phyloP scores from a whole-genome alignment of 495 filamentous ascomycete species.

The Elaphomyces granulatus region DNA sequence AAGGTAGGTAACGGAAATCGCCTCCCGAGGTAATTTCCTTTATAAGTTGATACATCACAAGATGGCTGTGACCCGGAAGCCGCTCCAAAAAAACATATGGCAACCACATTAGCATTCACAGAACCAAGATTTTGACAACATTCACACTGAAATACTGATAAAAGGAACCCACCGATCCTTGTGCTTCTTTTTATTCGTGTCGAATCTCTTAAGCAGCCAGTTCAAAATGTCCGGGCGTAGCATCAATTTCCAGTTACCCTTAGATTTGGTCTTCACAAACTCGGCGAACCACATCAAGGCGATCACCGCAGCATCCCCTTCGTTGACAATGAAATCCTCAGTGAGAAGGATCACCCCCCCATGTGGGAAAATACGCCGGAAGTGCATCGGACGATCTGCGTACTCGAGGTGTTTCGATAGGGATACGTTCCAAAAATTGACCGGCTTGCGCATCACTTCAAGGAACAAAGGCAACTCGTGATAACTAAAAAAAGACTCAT shows the following conservation, averaged over 20 bases:
- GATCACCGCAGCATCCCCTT: conserved; percentile 33
- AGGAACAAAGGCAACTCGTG: conserved; percentile 18
- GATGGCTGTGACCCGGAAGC: background rate
- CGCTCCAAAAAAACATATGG: background rate
- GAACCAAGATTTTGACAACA: background rate
- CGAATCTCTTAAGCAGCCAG: conserved; percentile 18
- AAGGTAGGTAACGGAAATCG: conserved; percentile 1
- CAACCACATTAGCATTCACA: background rate
- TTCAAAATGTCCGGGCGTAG: conserved; percentile 27
- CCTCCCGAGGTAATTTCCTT: conserved; percentile 10
- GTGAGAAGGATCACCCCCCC: conserved; percentile 47
- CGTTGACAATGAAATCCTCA: conserved; percentile 43
- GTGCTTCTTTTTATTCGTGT: conserved; percentile 4
- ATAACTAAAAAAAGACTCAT: conserved; percentile 22
- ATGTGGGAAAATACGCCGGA: conserved; percentile 40
- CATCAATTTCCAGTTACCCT: conserved; percentile 26
- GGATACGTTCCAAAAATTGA: conserved; percentile 28
- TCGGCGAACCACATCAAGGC: conserved; percentile 46
- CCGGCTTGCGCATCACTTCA: conserved; percentile 9
- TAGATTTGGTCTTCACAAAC: conserved; percentile 8
- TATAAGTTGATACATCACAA: conserved; percentile 18
- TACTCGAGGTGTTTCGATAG: conserved; percentile 16
- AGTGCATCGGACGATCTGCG: conserved; percentile 10
- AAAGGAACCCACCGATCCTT: conserved; percentile 13
- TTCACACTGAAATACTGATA: background rate